A percentile compares a stretch with the other conserved stretches of the same genome.
These are phyloP conservation scores for Ceratonia siliqua DNA, from an alignment of 306 rosid genomes.

Conservation along the genomic window DNA sequence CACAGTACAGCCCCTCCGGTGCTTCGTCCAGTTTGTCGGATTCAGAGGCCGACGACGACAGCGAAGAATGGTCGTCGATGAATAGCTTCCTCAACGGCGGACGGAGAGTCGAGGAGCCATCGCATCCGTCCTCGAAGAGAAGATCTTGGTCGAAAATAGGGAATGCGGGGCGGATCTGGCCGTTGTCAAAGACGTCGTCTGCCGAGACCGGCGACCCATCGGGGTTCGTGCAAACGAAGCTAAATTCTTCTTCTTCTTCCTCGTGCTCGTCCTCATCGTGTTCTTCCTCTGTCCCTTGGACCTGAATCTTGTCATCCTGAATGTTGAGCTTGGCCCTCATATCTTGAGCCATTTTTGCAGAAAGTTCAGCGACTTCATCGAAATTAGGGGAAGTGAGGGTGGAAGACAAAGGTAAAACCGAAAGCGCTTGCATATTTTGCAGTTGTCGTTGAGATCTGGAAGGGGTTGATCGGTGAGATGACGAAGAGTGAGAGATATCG, in stretches of 20 bases:
- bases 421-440: background rate
- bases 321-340: background rate
- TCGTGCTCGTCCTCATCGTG: background rate
- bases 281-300: background rate
- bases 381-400: background rate
- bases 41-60: slow-evolving; percentile 39
- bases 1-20: slow-evolving; percentile 52
- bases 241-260: slow-evolving; percentile 47
- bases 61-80: slow-evolving; percentile 22
- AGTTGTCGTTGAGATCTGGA: too few species aligned
- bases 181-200: slow-evolving; percentile 56
- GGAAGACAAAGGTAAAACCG: background rate
- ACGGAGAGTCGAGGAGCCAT: slow-evolving; percentile 11
- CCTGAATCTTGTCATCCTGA: background rate
- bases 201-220: slow-evolving; percentile 50
- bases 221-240: slow-evolving; percentile 44
- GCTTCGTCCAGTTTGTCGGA: slow-evolving; percentile 37
- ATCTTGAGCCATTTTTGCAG: background rate
- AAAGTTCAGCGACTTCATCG: background rate
- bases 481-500: background rate
- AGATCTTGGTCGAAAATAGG: slow-evolving; percentile 44
- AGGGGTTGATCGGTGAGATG: background rate
- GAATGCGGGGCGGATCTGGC: slow-evolving; percentile 50
- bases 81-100: slow-evolving; percentile 59
- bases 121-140: slow-evolving; percentile 3